Base-by-base conservation (phyloP, 208 protist genomes). In the Leptomonas seymouri region DNA sequence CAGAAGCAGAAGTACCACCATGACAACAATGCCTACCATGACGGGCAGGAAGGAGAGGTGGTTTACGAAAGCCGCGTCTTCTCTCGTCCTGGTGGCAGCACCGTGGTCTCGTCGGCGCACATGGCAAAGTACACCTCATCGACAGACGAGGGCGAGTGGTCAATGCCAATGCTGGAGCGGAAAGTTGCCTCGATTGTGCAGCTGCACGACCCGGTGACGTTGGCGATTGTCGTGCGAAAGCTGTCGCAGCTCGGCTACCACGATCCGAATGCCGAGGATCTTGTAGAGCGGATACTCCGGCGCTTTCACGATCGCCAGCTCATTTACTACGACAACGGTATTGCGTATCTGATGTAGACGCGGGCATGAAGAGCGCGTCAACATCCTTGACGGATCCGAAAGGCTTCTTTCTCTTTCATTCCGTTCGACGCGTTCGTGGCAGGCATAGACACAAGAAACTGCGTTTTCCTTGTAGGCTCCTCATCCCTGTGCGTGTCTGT, bases 251-350 rank as follows among this genome's bases (percentile, higher is more conserved):
- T 90, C 61, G 90, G 90, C 20, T 95, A 90, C 60, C 78, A 69
- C 21, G 79, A 65, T 0, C 41, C 70, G 0, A 66, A 64, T 41
- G 87, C 81, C 1, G 57, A 55, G 57, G 31, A 56, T 8, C 67
- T 61, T 2, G 90, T 95, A 15, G 84, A 92, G 67, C 44, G 53
- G n/a, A 78, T 85, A 36, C 67, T 95, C 46, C 74, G 62, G 3
- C 78, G 76, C 28, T 93, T 95, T 71, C 87, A 93, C 58, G 64
- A 87, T n/a, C 77, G 81, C n/a, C 80, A 93, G 55, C 77, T 92
- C 30, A 83, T 96, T 42, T 89, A 88, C 23, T 94, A 90, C 56
- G 91, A 93, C 59, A 91, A 76, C 64, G 91, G 84, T 39, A 94
- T 94, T 57, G 88, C 86, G 6, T 94, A 93, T 64, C 61, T 95